Conservation (phyloP, 257 asterid species). For the Solanum infundibuliforme region DNA sequence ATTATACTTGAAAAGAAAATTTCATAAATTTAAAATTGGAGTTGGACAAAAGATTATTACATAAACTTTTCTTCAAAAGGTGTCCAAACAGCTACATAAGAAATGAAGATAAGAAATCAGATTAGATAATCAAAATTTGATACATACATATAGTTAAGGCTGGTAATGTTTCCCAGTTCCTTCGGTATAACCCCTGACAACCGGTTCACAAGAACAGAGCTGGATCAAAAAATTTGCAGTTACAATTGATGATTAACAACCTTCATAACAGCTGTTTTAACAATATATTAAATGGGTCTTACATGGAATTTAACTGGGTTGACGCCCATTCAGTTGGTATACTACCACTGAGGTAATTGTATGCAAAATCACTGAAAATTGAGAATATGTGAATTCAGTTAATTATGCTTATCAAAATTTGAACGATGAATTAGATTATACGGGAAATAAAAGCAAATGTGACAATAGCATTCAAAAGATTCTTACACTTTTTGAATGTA, state of each 20-base stretch:
- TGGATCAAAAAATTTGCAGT: slow-evolving; percentile 22
- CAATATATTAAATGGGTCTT: slow-evolving; percentile 5
- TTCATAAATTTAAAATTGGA: neutral
- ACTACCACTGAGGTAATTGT: slow-evolving; percentile 65
- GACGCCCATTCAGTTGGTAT: slow-evolving; percentile 86
- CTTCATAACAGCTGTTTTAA: neutral
- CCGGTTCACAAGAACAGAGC: slow-evolving; percentile 85
- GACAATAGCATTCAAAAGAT: neutral
- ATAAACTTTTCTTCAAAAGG: neutral
- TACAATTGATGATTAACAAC: neutral
- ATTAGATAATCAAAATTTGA: slow-evolving; percentile 4
- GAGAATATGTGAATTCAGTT: neutral
- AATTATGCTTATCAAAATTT: neutral
- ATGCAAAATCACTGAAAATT: slow-evolving; percentile 72
- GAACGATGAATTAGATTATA: neutral
- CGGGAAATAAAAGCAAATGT: neutral
- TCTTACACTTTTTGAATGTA: slow-evolving; percentile 13
- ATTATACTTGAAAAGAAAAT: neutral
- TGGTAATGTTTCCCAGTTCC: slow-evolving; percentile 53
- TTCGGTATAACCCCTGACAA: slow-evolving; percentile 79
- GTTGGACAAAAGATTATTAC: neutral
- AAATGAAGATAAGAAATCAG: neutral
- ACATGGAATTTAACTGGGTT: slow-evolving; percentile 46
- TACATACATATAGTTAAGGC: slow-evolving; percentile 79
- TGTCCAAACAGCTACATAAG: neutral